Evolutionary conservation across 495 filamentous ascomycete genomes (phyloP).

Genomic region (Apiosordaria backusii): DNA sequence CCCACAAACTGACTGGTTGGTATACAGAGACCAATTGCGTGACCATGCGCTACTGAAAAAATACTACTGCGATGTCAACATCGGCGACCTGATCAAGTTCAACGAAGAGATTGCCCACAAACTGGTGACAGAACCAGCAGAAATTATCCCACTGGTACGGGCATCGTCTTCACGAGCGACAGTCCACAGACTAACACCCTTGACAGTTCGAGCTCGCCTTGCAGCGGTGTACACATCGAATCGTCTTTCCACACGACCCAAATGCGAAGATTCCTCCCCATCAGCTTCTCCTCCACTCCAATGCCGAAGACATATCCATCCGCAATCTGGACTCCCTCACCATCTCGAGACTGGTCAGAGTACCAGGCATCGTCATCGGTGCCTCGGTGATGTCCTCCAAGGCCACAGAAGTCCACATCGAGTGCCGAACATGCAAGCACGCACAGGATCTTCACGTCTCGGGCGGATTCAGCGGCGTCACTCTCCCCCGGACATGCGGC

Average conservation of each 20-base stretch:
- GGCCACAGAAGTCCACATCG: slow-evolving; percentile 78
- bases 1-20: neutral
- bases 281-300: slow-evolving; percentile 93
- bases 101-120: slow-evolving; percentile 94
- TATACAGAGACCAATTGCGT: slow-evolving; percentile 80
- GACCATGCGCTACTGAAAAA: slow-evolving; percentile 94
- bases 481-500: slow-evolving; percentile 75
- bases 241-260: slow-evolving; percentile 73
- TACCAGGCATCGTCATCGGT: slow-evolving; percentile 96
- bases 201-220: slow-evolving; percentile 84
- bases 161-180: neutral
- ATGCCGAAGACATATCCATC: slow-evolving; percentile 84
- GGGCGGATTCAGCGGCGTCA: slow-evolving; percentile 81
- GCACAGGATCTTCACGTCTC: slow-evolving; percentile 66
- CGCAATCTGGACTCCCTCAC: slow-evolving; percentile 89
- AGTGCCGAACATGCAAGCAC: slow-evolving; percentile 84
- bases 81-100: slow-evolving; percentile 92
- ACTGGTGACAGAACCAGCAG: slow-evolving; percentile 83
- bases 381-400: slow-evolving; percentile 96
- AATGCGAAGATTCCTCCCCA: slow-evolving; percentile 77
- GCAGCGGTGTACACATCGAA: slow-evolving; percentile 83
- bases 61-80: slow-evolving; percentile 95
- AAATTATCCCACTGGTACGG: slow-evolving; percentile 85
- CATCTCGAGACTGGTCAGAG: slow-evolving; percentile 91
- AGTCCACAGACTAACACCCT: slow-evolving; percentile 12